These are phyloP conservation scores for Apiospora aurea DNA, from an alignment of 2,329 filamentous ascomycete genomes.

Conservation along the genomic window DNA sequence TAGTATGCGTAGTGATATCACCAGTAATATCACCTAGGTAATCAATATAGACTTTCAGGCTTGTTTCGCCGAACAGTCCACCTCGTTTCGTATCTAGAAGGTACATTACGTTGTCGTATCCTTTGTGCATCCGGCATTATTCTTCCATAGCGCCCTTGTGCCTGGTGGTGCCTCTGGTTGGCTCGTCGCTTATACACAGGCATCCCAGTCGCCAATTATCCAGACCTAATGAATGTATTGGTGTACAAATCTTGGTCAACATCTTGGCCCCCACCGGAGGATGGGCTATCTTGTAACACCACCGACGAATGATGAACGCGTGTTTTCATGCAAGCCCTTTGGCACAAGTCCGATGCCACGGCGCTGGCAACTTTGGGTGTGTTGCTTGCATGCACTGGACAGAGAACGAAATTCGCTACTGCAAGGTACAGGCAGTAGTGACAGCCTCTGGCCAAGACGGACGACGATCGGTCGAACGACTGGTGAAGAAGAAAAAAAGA, in stretches of 20 bases:
- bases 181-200: constrained; percentile 2
- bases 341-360: constrained; percentile 17
- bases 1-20: constrained; percentile 5
- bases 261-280: constrained; percentile 20
- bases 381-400: constrained; percentile 12
- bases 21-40: neutral
- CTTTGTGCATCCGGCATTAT: constrained; percentile 20
- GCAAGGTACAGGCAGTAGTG: constrained; percentile 24
- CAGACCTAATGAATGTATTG: constrained; percentile 19
- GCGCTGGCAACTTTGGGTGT: constrained; percentile 10
- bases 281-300: constrained; percentile 12
- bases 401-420: constrained; percentile 9
- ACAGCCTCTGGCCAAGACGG: neutral
- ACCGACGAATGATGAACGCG: constrained; percentile 21
- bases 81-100: constrained; percentile 7
- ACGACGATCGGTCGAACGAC: neutral
- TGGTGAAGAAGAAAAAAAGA: too few relatives aligned
- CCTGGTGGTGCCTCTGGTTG: constrained; percentile 2
- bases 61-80: constrained; percentile 7
- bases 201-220: constrained; percentile 3
- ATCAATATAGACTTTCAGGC: constrained; percentile 15
- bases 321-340: constrained; percentile 23
- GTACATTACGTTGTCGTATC: neutral
- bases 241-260: constrained; percentile 14
- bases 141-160: neutral